These are phyloP conservation scores for Turnera subulata DNA, from an alignment of 345 rosid genomes.

Conservation along the genomic window DNA sequence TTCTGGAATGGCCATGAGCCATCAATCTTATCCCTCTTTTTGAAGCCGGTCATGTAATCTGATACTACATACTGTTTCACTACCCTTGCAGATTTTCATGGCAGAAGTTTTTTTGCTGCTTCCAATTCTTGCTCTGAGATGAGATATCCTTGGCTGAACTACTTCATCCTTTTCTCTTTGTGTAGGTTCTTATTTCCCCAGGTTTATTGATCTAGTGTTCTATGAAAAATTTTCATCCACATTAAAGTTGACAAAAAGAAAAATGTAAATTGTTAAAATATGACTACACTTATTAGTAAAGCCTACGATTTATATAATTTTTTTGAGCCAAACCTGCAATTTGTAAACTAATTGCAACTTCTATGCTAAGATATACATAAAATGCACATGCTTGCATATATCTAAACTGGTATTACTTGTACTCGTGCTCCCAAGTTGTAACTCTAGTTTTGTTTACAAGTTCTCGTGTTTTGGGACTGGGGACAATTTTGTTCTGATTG, in stretches of 20 bases:
- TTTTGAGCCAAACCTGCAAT: no score
- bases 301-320: no score
- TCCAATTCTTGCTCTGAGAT: slow-evolving; percentile 44
- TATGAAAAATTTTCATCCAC: not conserved
- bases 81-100: slow-evolving; percentile 47
- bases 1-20: slow-evolving; percentile 22
- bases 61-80: slow-evolving; percentile 36
- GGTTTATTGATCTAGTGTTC: slow-evolving; percentile 2
- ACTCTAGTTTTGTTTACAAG: no score
- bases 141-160: slow-evolving; percentile 42
- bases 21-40: slow-evolving; percentile 16
- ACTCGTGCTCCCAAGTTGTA: no score
- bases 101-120: slow-evolving; percentile 41
- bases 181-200: slow-evolving; percentile 28
- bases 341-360: no score
- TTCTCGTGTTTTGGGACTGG: no score
- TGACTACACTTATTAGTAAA: no score
- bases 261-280: no score
- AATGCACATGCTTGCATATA: no score
- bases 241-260: no score
- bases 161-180: slow-evolving; percentile 30
- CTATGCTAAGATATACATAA: no score
- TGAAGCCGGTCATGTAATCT: slow-evolving; percentile 26
- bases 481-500: no score
- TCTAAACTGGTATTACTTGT: not conserved